Evolutionary conservation across 768 basidiomycete species (phyloP).

Genomic region (Leccinum truebloodii): DNA sequence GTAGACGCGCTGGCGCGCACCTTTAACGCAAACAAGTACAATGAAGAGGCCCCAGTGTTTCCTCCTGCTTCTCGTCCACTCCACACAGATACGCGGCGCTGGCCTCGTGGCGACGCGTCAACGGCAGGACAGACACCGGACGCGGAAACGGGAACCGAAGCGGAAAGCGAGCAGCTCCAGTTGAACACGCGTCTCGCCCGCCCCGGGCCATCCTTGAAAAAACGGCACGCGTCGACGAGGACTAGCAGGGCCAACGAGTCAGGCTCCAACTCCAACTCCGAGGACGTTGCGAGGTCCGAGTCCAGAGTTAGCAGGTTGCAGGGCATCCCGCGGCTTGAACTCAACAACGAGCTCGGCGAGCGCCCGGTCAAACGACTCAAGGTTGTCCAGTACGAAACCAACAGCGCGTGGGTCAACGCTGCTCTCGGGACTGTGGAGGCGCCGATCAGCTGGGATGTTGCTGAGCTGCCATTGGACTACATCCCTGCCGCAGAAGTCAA

Average conservation of each 20-base stretch:
- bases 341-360: background rate
- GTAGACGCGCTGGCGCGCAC: slow-evolving; percentile 28
- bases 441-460: too few relatives aligned
- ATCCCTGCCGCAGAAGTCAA: too few relatives aligned
- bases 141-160: slow-evolving; percentile 21
- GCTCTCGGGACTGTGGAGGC: too few relatives aligned
- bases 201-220: background rate
- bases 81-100: background rate
- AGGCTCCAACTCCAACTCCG: slow-evolving; percentile 16
- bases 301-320: background rate
- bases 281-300: background rate
- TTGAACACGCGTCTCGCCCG: slow-evolving; percentile 4
- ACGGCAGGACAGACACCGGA: slow-evolving; percentile 15
- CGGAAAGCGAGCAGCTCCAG: slow-evolving; percentile 19
- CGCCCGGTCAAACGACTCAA: slow-evolving; percentile 21
- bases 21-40: slow-evolving; percentile 28
- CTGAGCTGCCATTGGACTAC: too few relatives aligned
- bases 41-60: background rate
- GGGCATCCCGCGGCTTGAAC: background rate
- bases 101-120: background rate
- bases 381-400: slow-evolving; percentile 23
- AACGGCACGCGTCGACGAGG: background rate
- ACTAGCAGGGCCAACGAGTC: background rate
- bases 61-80: background rate
- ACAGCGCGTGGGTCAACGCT: too few relatives aligned